Evolutionary conservation across 495 filamentous ascomycete genomes (phyloP).

Genomic region (Friedmanniomyces endolithicus): DNA sequence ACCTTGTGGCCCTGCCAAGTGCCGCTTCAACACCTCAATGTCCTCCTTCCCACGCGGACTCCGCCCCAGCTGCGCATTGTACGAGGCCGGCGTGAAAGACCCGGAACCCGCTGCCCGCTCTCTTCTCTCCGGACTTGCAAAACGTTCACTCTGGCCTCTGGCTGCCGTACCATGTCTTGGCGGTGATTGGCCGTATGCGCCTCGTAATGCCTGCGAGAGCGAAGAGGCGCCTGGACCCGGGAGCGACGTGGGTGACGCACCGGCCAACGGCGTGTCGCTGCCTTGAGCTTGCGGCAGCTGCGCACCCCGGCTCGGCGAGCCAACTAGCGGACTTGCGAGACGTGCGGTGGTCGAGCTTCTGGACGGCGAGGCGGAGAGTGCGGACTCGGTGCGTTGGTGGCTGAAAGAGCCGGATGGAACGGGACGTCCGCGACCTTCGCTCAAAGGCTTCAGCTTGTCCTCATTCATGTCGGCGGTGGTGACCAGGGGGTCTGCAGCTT

Average conservation of each 20-base stretch:
- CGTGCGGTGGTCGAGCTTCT: constrained; percentile 23
- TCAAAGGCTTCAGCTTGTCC: background rate
- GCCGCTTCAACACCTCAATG: constrained; percentile 31
- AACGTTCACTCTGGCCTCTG: constrained; percentile 3
- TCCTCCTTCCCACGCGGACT: constrained; percentile 28
- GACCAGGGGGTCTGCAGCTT: background rate
- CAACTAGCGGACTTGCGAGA: constrained; percentile 23
- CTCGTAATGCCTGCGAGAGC: constrained; percentile 28
- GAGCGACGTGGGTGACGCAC: constrained; percentile 20
- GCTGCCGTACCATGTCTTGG: constrained; percentile 24
- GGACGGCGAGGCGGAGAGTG: constrained; percentile 9
- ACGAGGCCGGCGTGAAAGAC: constrained; percentile 24
- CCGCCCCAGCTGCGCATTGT: constrained; percentile 15
- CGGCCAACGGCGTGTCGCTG: constrained; percentile 27
- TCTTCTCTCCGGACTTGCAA: constrained; percentile 9
- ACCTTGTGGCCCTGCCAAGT: constrained; percentile 25
- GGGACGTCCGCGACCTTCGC: background rate
- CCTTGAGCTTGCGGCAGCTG: constrained; percentile 8
- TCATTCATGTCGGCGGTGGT: constrained; percentile 1
- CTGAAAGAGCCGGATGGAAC: background rate
- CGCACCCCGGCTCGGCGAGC: constrained; percentile 1
- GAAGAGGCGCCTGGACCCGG: constrained; percentile 31
- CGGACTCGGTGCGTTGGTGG: constrained; percentile 5
- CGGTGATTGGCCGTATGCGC: constrained; percentile 25
- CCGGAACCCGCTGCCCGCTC: constrained; percentile 21